Percentiles rank a stretch among this genome's conserved stretches.
Evolutionary conservation across 306 rosid genomes (phyloP).

Genomic region (Vigna hirtella): DNA sequence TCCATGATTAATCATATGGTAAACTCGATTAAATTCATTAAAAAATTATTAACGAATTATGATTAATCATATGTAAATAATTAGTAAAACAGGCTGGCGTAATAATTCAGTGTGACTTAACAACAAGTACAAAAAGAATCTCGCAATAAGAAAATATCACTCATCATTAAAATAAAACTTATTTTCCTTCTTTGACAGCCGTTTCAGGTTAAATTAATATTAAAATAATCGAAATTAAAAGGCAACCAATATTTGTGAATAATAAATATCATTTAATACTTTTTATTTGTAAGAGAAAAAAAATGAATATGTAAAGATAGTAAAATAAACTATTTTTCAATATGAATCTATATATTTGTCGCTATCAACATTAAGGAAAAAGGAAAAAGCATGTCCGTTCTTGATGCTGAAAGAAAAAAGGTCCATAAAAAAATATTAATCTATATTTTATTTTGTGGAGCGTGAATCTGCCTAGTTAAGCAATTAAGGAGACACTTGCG

Average conservation of each 20-base stretch:
- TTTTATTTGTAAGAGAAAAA: background rate
- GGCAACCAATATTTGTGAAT: background rate
- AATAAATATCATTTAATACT: background rate
- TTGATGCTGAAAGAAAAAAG: conserved; percentile 12
- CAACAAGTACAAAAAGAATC: background rate
- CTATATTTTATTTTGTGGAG: background rate
- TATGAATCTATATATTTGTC: background rate
- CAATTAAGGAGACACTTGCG: conserved; percentile 8
- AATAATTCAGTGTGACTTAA: background rate
- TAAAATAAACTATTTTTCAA: background rate
- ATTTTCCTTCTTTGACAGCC: background rate
- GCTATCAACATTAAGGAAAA: background rate
- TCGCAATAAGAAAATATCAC: background rate
- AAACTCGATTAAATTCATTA: background rate
- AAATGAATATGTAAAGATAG: background rate
- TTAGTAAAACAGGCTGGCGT: background rate
- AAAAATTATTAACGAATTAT: background rate
- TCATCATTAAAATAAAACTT: background rate
- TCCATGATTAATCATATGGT: too few species aligned
- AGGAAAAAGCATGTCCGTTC: background rate
- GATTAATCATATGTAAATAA: background rate
- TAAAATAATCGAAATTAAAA: background rate
- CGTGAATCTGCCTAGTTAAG: conserved; percentile 5
- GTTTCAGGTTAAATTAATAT: background rate
- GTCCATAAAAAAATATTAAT: background rate